phyloP scores from a whole-genome alignment of 441 rosid genomes.

The Brassica balearica region DNA sequence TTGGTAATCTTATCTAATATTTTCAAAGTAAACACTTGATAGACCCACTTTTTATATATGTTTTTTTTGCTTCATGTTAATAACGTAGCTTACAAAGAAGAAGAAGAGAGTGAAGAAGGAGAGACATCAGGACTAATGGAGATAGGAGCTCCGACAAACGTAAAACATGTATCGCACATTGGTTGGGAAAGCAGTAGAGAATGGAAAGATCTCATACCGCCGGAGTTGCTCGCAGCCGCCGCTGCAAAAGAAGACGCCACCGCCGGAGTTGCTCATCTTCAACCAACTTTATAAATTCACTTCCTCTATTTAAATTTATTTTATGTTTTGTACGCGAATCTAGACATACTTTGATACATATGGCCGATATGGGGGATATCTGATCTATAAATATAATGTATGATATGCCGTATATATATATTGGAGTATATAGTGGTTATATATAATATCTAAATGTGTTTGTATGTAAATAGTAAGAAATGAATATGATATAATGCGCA shows the following conservation, averaged over 20 bases:
- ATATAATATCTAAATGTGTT: neutral
- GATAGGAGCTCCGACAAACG: conserved; percentile 90
- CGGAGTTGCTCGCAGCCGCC: conserved; percentile 41
- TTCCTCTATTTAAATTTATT: conserved; percentile 19
- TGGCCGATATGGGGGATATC: neutral
- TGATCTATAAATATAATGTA: conserved; percentile 11
- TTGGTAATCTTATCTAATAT: conserved; percentile 50
- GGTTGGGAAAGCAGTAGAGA: conserved; percentile 67
- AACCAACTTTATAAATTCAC: conserved; percentile 26
- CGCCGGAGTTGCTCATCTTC: conserved; percentile 3
- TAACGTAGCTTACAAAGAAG: conserved; percentile 55
- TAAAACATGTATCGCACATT: conserved; percentile 91
- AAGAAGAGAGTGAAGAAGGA: conserved; percentile 62
- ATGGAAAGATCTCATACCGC: conserved; percentile 57
- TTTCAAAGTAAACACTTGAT: neutral
- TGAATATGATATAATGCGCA: neutral
- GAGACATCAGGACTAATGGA: conserved; percentile 56
- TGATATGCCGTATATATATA: neutral
- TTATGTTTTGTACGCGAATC: neutral
- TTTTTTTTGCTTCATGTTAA: neutral
- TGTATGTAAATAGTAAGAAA: neutral
- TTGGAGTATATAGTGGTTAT: neutral
- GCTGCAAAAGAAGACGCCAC: conserved; percentile 19
- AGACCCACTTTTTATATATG: neutral
- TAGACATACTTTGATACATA: conserved; percentile 23